These are phyloP conservation scores for Earliella scabrosa DNA, from an alignment of 1,284 basidiomycete genomes.

Conservation along the genomic window DNA sequence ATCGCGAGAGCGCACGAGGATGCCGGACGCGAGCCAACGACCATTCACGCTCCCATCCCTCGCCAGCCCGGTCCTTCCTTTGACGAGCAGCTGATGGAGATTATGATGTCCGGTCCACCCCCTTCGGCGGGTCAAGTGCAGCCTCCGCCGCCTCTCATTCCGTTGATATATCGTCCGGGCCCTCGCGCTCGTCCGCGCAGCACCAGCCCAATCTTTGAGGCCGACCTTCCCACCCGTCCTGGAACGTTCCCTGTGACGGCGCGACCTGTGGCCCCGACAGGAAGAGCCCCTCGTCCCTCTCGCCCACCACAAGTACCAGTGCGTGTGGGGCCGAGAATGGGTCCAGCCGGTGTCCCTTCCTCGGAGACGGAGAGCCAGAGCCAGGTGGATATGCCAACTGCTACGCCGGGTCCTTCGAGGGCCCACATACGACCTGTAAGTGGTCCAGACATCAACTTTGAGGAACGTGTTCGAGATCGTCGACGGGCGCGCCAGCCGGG, in stretches of 20 bases:
- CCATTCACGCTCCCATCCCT: constrained; percentile 47
- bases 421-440: constrained; percentile 4
- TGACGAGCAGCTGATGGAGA: constrained; percentile 62
- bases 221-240: constrained; percentile 33
- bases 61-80: constrained; percentile 51
- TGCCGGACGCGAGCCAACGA: constrained; percentile 30
- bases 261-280: constrained; percentile 1
- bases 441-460: constrained; percentile 25
- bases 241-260: constrained; percentile 32
- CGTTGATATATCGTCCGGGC: constrained; percentile 57
- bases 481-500: constrained; percentile 15
- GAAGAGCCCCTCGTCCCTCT: background rate
- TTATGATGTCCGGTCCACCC: constrained; percentile 49
- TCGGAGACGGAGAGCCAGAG: constrained; percentile 18
- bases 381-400: background rate
- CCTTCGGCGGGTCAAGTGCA: constrained; percentile 46
- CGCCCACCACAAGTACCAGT: constrained; percentile 11
- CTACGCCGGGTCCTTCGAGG: background rate
- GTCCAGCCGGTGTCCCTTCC: background rate
- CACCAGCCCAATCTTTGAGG: constrained; percentile 43
- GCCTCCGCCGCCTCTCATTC: constrained; percentile 55
- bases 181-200: constrained; percentile 48
- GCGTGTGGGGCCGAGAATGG: background rate
- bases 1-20: constrained; percentile 29
- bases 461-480: constrained; percentile 7